Base-by-base conservation (phyloP, 768 basidiomycete species). In the Cystobasidium ongulense region DNA sequence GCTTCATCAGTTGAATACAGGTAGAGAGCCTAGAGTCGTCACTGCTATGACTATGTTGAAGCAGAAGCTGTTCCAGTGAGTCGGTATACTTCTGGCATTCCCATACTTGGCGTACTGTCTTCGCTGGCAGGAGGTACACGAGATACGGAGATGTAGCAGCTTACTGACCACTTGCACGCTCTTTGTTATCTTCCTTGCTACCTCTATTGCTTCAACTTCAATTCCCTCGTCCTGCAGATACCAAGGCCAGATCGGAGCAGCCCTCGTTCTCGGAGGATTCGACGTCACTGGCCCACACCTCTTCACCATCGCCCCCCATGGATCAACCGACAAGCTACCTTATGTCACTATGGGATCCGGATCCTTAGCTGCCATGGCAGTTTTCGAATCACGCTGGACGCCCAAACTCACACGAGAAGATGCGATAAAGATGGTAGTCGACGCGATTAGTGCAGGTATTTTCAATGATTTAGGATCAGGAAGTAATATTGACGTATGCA, bases 41-140 rank as follows among this genome's bases (percentile, higher is more conserved):
- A 96, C 96, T 0, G 96, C 95, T 4, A 97, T 99, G 95, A 97
- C 95, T 2, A 90, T 97, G 92, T 84, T 97, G 76, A 97, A 98
- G 82, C 94, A 95, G 81, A 90, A 89, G 85, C 88, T 98, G 43
- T 96, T 89, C 84, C 84, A 85, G 91, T 92, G n/a, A 50, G 85
- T 79, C 13, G n/a, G n/a, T 27, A 23, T 35, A 23, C 8, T 64
- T 23, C 18, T 17, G 27, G 4, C n/a, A n/a, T n/a, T n/a, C n/a
- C n/a, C n/a, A n/a, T n/a, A n/a, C n/a, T n/a, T n/a, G n/a, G n/a
- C n/a, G 21, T 39, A 7, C 15, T 61, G 18, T 50, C 43, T 1
- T 18, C 10, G 7, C 39, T 7, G 39, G 39, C 8, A 18, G 50
- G 21, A 11, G 10, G 66, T 36, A 54, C 35, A n/a, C n/a, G n/a